Evolutionary conservation across 2,329 filamentous ascomycete species (phyloP).

Genomic region (Stagonosporopsis tanaceti): DNA sequence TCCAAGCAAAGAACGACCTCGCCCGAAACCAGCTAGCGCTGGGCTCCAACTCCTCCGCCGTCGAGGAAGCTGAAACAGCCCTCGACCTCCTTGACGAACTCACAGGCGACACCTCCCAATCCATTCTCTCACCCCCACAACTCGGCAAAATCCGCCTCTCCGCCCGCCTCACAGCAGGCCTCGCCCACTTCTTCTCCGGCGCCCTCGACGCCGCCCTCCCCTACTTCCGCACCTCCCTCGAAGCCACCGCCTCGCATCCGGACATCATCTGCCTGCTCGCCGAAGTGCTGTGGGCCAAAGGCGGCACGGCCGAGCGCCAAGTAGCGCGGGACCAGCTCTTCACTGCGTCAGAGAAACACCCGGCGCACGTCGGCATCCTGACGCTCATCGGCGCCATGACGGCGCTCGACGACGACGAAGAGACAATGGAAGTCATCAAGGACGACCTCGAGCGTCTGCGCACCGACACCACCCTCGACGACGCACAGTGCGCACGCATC

Average conservation of each 20-base stretch:
- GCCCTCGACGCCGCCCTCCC: slow-evolving; percentile 74
- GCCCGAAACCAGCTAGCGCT: slow-evolving; percentile 81
- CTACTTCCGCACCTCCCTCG: slow-evolving; percentile 81
- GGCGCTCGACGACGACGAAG: slow-evolving; percentile 78
- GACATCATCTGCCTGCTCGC: slow-evolving; percentile 88
- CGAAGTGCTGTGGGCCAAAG: slow-evolving; percentile 92
- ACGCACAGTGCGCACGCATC: slow-evolving; percentile 72
- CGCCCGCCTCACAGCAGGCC: slow-evolving; percentile 82
- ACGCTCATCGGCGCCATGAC: slow-evolving; percentile 85
- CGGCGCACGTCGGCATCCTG: slow-evolving; percentile 80
- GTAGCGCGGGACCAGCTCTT: slow-evolving; percentile 83
- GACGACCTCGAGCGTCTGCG: slow-evolving; percentile 78
- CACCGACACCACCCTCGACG: slow-evolving; percentile 69
- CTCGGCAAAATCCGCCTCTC: slow-evolving; percentile 79
- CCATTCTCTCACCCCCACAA: slow-evolving; percentile 68
- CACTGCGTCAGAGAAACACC: slow-evolving; percentile 75
- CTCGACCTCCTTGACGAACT: slow-evolving; percentile 80
- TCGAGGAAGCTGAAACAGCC: slow-evolving; percentile 81
- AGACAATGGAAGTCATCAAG: slow-evolving; percentile 80
- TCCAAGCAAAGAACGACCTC: slow-evolving; percentile 84
- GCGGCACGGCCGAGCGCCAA: slow-evolving; percentile 74
- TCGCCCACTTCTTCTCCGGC: slow-evolving; percentile 78
- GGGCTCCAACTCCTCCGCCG: slow-evolving; percentile 70
- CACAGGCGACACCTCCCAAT: slow-evolving; percentile 52
- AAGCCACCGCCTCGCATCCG: slow-evolving; percentile 77